Evolutionary conservation across 345 rosid genomes (phyloP).

Genomic region (Clarkia xantiana): DNA sequence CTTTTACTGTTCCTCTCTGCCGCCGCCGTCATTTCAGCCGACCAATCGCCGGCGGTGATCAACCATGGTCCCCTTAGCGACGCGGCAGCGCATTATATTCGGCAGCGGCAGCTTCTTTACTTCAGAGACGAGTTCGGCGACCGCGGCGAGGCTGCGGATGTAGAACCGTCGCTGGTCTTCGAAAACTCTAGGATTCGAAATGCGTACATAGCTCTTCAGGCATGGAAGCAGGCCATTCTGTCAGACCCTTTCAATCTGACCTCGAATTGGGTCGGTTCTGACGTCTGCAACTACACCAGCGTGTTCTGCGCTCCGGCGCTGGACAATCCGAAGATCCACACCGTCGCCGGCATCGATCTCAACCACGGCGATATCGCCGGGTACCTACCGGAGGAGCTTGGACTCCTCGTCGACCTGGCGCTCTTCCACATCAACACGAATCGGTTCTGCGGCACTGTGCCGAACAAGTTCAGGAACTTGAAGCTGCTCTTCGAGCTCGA

Average conservation of each 20-base stretch:
- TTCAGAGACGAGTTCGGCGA: constrained; percentile 67
- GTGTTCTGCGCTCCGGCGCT: constrained; percentile 52
- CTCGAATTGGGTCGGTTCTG: constrained; percentile 41
- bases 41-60: too few species aligned
- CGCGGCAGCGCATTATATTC: constrained; percentile 39
- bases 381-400: constrained; percentile 56
- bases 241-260: constrained; percentile 58
- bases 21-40: too few species aligned
- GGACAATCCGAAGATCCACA: constrained; percentile 35
- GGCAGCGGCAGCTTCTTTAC: constrained; percentile 69
- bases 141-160: constrained; percentile 46
- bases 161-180: constrained; percentile 45
- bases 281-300: constrained; percentile 44
- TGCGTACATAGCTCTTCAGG: constrained; percentile 38
- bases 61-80: constrained; percentile 21
- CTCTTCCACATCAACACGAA: constrained; percentile 69
- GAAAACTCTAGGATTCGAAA: constrained; percentile 18
- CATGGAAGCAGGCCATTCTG: constrained; percentile 63
- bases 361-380: constrained; percentile 75
- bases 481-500: constrained; percentile 56
- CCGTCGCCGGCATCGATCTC: constrained; percentile 70
- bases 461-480: constrained; percentile 27
- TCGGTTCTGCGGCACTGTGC: constrained; percentile 49
- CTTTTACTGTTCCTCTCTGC: too few species aligned
- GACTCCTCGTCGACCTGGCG: constrained; percentile 52